Evolutionary conservation across 495 filamentous ascomycete species (phyloP), one percentile per base, ranked within the genome.

Genomic region (Neurospora intermedia): DNA sequence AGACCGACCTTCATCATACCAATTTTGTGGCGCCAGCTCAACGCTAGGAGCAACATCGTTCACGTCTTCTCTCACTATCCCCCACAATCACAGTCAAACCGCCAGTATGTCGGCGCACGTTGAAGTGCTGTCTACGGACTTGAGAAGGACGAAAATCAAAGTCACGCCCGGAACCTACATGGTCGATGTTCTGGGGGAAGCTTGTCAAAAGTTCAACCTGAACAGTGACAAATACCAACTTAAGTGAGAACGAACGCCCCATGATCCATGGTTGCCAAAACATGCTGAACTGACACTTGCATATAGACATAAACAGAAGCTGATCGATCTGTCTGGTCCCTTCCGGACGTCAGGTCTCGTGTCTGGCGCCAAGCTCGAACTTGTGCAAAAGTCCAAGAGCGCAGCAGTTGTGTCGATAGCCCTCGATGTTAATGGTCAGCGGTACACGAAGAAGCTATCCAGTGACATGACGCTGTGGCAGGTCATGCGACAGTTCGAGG

Each of bases 281-380:
- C 42, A 59, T 15, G 69, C 18, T 46, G 5, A 23, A 71, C 43
- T 75, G n/a, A 76, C 59, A 70, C 10, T 62, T 16, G 42, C 42
- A 59, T 16, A 20, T 74, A 94, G 92, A 76, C 85, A 94, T 76
- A 94, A 92, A 78, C 90, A 92, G 76, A 96, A 94, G 78, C 85
- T 89, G 40, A 81, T 99, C 15, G 93, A 98, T 78, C 86, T 98
- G 10, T 94, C 94, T 15, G 87, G 91, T 20, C 89, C 91, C 43
- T 91, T 93, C 80, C 91, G 95, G n/a, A 91, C 95, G 42, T 92
- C 94, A 1, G 94, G 94, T 71, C 89, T 99, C 13, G 85, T 85
- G 7, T 88, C 93, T 18, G 96, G 96, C 40, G 94, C 96, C 38
- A 97, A 96, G 76, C 87, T 99, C 27, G 94, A 99, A 76, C 91